These are phyloP conservation scores for Puccinia horiana DNA, from an alignment of 1,284 basidiomycete genomes.

Conservation along the genomic window DNA sequence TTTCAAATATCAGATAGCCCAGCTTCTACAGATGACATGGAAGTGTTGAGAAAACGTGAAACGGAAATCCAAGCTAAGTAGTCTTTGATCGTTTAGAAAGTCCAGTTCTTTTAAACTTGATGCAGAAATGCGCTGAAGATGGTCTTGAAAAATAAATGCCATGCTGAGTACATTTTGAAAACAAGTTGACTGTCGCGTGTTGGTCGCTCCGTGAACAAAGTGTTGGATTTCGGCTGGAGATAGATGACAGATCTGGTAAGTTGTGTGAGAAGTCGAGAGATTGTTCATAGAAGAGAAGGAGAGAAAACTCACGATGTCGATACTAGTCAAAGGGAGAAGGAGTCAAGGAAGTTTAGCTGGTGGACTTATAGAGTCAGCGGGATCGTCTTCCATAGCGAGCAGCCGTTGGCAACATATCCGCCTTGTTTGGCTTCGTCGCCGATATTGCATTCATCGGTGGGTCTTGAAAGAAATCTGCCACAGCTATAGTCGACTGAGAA, in stretches of 20 bases:
- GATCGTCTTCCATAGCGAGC: slow-evolving; percentile 42
- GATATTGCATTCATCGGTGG: slow-evolving; percentile 47
- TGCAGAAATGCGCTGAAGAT: too few relatives aligned
- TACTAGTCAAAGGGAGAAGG: not conserved
- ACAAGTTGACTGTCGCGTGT: too few relatives aligned
- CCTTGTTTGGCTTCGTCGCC: slow-evolving; percentile 45
- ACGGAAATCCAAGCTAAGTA: too few relatives aligned
- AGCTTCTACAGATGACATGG: too few relatives aligned
- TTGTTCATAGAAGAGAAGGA: not conserved
- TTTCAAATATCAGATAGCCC: not conserved
- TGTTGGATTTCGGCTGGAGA: not conserved
- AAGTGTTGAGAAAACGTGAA: too few relatives aligned
- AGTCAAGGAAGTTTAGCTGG: not conserved
- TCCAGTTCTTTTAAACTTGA: too few relatives aligned
- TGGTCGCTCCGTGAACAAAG: not conserved
- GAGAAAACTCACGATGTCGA: not conserved
- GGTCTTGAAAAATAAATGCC: too few relatives aligned
- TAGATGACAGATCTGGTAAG: not conserved
- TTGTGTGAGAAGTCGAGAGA: not conserved
- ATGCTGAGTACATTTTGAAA: too few relatives aligned
- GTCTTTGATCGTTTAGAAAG: too few relatives aligned
- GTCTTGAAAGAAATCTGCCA: slow-evolving; percentile 38
- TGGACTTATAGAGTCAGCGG: slow-evolving; percentile 9
- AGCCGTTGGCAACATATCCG: slow-evolving; percentile 38
- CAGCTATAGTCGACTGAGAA: slow-evolving; percentile 43